A percentile compares a stretch with the other conserved stretches of the same genome.
Conservation (phyloP, 2,329 filamentous ascomycete genomes). For the Aspergillus unguis region DNA sequence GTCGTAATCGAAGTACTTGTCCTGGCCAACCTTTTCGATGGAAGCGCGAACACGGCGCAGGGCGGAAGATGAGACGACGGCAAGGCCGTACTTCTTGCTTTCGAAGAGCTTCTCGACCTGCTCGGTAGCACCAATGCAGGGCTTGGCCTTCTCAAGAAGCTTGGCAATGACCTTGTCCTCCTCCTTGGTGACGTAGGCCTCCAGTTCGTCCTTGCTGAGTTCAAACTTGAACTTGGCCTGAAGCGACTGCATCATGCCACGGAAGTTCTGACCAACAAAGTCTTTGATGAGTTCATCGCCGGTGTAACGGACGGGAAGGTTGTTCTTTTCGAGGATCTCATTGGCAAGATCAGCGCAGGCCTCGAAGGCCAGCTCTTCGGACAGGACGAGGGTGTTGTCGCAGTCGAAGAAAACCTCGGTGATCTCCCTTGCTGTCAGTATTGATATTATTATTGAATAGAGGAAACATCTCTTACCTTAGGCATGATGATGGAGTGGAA, state of each 20-base stretch:
- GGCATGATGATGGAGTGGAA: constrained; percentile 25
- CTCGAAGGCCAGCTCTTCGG: constrained; percentile 86
- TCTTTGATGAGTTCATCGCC: constrained; percentile 74
- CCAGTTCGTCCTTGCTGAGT: constrained; percentile 65
- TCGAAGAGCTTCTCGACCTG: constrained; percentile 64
- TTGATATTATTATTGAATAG: constrained; percentile 4
- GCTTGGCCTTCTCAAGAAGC: constrained; percentile 63
- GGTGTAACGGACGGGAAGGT: constrained; percentile 68
- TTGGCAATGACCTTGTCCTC: constrained; percentile 81
- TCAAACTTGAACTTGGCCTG: constrained; percentile 72
- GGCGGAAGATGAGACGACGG: constrained; percentile 78
- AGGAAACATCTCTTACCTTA: constrained; percentile 26
- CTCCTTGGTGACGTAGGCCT: constrained; percentile 71
- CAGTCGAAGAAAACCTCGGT: constrained; percentile 69
- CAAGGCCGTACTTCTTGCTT: constrained; percentile 65
- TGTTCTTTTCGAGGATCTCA: constrained; percentile 68
- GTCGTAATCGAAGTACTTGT: constrained; percentile 72
- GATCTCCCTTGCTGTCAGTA: constrained; percentile 48
- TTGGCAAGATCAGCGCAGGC: constrained; percentile 88
- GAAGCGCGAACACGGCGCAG: constrained; percentile 73
- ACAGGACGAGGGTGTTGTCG: constrained; percentile 90
- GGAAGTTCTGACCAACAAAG: constrained; percentile 93
- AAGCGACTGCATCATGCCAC: constrained; percentile 78
- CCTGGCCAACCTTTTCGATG: constrained; percentile 74
- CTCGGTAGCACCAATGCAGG: constrained; percentile 66